These are phyloP conservation scores for Davidsoniella australis DNA, from an alignment of 2,329 filamentous ascomycete species.

Conservation along the genomic window DNA sequence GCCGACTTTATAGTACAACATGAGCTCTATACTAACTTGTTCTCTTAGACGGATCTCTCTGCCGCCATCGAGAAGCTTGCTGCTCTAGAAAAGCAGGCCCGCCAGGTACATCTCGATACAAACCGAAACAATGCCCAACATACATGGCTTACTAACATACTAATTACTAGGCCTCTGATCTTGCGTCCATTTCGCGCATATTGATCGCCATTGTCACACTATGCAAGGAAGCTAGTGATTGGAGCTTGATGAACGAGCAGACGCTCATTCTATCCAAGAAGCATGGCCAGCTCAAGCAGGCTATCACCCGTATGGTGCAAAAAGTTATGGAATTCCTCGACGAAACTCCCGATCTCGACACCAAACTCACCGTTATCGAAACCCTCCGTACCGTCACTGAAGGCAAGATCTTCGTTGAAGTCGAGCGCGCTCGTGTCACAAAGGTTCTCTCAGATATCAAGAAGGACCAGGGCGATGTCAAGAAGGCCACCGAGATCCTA, in stretches of 20 bases:
- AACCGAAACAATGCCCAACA: not conserved
- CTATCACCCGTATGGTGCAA: constrained; percentile 98
- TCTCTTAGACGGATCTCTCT: constrained; percentile 52
- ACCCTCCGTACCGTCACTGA: constrained; percentile 91
- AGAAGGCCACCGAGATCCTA: constrained; percentile 76
- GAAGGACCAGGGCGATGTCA: constrained; percentile 83
- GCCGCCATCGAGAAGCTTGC: constrained; percentile 87
- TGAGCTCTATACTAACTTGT: constrained; percentile 42
- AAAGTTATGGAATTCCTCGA: constrained; percentile 85
- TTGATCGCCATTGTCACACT: constrained; percentile 80
- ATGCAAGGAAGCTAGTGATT: constrained; percentile 84
- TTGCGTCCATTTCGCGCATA: constrained; percentile 82
- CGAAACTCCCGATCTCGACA: constrained; percentile 66
- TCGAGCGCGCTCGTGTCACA: constrained; percentile 89
- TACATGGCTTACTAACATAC: constrained; percentile 16
- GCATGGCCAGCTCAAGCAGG: constrained; percentile 98
- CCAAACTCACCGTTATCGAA: constrained; percentile 86
- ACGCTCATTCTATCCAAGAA: constrained; percentile 94
- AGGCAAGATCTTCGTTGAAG: constrained; percentile 99
- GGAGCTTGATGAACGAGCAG: constrained; percentile 92
- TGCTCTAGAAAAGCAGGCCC: constrained; percentile 84
- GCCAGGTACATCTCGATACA: constrained; percentile 48
- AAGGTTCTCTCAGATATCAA: constrained; percentile 95
- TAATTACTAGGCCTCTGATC: constrained; percentile 61
- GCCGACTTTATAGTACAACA: not conserved